Evolutionary conservation across 2,329 filamentous ascomycete genomes (phyloP).

Genomic region (Colletotrichum camelliae): DNA sequence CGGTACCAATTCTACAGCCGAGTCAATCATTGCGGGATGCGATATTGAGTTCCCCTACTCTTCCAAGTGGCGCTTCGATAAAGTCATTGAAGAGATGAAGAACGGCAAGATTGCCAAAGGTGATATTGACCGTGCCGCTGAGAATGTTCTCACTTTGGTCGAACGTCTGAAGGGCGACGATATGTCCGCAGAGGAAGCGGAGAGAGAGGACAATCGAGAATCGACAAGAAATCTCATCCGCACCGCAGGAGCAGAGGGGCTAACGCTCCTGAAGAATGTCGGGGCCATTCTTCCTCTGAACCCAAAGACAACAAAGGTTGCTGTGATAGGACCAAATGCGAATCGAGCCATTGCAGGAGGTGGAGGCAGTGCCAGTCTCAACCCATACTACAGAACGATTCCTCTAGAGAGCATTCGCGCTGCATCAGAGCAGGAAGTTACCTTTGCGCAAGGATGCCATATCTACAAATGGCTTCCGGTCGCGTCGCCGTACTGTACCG

Average conservation of each 20-base stretch:
- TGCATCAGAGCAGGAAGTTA: constrained; percentile 58
- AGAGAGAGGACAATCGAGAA: constrained; percentile 60
- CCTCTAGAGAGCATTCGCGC: constrained; percentile 67
- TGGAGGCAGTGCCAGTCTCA: constrained; percentile 71
- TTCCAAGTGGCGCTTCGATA: constrained; percentile 60
- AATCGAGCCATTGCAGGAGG: constrained; percentile 72
- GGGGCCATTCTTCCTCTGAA: constrained; percentile 63
- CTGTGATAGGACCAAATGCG: constrained; percentile 71
- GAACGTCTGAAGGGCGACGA: constrained; percentile 67
- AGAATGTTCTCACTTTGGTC: constrained; percentile 64
- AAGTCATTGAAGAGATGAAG: constrained; percentile 58
- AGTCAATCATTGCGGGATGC: constrained; percentile 60
- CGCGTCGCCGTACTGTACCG: constrained; percentile 63
- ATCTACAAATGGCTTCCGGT: constrained; percentile 71
- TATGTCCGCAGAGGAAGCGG: constrained; percentile 59
- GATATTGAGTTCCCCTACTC: constrained; percentile 66
- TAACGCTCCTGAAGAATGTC: constrained; percentile 70
- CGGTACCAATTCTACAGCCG: constrained; percentile 60
- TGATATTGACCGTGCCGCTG: constrained; percentile 62
- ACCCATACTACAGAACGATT: constrained; percentile 71
- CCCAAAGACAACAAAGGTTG: constrained; percentile 60
- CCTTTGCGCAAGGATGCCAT: constrained; percentile 66
- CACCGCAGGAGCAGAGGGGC: constrained; percentile 64
- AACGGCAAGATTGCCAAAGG: constrained; percentile 51
- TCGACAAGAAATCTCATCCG: constrained; percentile 67